These are phyloP conservation scores for Daldinia caldariorum DNA, from an alignment of 495 filamentous ascomycete species.

Conservation along the genomic window DNA sequence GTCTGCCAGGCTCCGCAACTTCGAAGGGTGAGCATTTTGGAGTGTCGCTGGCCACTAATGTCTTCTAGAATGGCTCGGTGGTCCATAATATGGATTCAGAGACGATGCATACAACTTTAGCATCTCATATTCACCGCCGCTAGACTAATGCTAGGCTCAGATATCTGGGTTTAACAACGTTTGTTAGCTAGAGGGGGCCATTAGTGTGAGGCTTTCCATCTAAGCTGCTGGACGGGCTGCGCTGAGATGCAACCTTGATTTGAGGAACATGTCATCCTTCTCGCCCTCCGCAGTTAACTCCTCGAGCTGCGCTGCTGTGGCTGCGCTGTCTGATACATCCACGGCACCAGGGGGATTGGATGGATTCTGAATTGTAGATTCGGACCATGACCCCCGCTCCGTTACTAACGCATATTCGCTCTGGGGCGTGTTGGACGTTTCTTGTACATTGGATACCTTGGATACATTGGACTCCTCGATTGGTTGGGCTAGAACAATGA, in stretches of 20 bases:
- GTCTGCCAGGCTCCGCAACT: constrained; percentile 28
- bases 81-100: constrained; percentile 20
- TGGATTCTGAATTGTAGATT: constrained; percentile 33
- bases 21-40: constrained; percentile 20
- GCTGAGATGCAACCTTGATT: constrained; percentile 24
- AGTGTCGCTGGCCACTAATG: constrained; percentile 14
- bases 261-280: constrained; percentile 34
- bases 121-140: constrained; percentile 17
- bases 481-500: constrained; percentile 30
- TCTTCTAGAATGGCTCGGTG: constrained; percentile 32
- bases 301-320: constrained; percentile 6
- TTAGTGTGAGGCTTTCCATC: constrained; percentile 18
- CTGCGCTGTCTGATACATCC: constrained; percentile 35
- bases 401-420: constrained; percentile 18
- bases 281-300: constrained; percentile 11
- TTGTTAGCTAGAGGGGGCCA: constrained; percentile 18
- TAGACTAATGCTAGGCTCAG: constrained; percentile 15
- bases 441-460: constrained; percentile 12
- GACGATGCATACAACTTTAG: constrained; percentile 14
- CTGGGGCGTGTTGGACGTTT: constrained; percentile 21
- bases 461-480: constrained; percentile 13
- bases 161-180: constrained; percentile 5
- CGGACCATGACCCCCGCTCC: constrained; percentile 16
- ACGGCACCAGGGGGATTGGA: constrained; percentile 36
- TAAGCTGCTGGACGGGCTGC: constrained; percentile 12